phyloP scores from a whole-genome alignment of 179 eudicot genomes.

The Actinidia polygama region DNA sequence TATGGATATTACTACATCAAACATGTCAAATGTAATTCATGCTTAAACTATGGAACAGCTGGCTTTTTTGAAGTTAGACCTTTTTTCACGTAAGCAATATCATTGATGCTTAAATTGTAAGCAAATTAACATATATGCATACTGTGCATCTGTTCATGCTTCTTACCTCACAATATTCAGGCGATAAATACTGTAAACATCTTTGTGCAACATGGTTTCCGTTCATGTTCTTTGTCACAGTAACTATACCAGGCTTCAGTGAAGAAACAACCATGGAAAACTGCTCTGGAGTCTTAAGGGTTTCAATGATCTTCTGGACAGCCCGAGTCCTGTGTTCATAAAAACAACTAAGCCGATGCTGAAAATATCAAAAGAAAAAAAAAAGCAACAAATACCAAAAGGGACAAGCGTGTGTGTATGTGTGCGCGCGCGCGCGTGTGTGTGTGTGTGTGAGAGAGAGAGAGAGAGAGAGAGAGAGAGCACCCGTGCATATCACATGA shows the following conservation, averaged over 20 bases:
- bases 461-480: background rate
- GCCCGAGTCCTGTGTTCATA: constrained; percentile 42
- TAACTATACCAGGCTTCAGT: constrained; percentile 44
- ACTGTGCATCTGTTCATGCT: background rate
- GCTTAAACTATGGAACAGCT: too few relatives aligned
- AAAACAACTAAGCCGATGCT: constrained; percentile 7
- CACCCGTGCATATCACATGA: constrained; percentile 55
- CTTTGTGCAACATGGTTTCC: constrained; percentile 55
- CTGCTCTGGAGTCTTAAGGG: constrained; percentile 43
- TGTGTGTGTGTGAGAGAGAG: background rate
- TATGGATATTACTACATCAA: background rate
- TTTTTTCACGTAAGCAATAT: background rate
- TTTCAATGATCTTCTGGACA: constrained; percentile 51
- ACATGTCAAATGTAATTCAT: too few relatives aligned
- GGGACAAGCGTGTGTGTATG: background rate
- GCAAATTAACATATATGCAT: too few relatives aligned
- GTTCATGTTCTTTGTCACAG: constrained; percentile 44
- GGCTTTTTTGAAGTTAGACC: background rate
- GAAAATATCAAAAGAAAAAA: background rate
- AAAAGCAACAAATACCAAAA: background rate
- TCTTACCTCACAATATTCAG: constrained; percentile 48
- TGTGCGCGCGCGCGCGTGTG: too few relatives aligned
- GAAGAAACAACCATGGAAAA: constrained; percentile 39
- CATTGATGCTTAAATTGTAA: background rate
- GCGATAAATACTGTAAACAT: constrained; percentile 39